A percentile compares a stretch with the other conserved stretches of the same genome.
Evolutionary conservation across 108 stramenopile species (phyloP).

Genomic region (Skeletonema costatum): DNA sequence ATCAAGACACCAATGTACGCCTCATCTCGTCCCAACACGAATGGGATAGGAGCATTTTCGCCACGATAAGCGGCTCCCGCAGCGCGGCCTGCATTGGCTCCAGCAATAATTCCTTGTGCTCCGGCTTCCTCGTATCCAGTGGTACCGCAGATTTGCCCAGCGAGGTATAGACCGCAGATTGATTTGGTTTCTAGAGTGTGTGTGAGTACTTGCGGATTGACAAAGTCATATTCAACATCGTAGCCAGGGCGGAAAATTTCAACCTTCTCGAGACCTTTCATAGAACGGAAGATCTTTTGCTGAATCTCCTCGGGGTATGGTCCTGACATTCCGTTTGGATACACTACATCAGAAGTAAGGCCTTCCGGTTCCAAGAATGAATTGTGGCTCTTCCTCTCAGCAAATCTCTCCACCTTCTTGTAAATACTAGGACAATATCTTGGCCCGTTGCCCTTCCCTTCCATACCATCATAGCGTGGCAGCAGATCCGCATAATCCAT

Average conservation of each 20-base stretch:
- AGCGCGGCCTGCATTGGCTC: conserved; percentile 87
- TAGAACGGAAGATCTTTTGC: conserved; percentile 79
- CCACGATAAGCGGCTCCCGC: conserved; percentile 62
- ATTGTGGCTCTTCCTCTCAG: conserved; percentile 90
- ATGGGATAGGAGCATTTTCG: conserved; percentile 61
- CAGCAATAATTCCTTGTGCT: conserved; percentile 95
- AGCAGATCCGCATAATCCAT: conserved; percentile 86
- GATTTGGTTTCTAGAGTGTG: conserved; percentile 94
- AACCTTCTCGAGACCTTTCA: conserved; percentile 91
- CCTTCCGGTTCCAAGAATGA: conserved; percentile 99
- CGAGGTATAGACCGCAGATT: conserved; percentile 91
- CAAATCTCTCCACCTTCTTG: conserved; percentile 95
- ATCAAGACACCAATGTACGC: conserved; percentile 97
- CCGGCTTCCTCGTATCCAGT: conserved; percentile 99
- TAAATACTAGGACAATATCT: conserved; percentile 96
- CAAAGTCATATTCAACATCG: conserved; percentile 93
- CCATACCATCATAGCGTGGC: conserved; percentile 90
- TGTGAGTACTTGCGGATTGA: conserved; percentile 90
- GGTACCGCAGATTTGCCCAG: conserved; percentile 98
- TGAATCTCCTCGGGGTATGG: conserved; percentile 94
- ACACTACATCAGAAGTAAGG: conserved; percentile 92
- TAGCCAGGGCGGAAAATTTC: conserved; percentile 90
- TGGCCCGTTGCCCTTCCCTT: conserved; percentile 92
- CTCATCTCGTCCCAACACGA: conserved; percentile 93
- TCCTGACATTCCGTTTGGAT: conserved; percentile 97